These are phyloP conservation scores for Primulina tabacum DNA, from an alignment of 257 asterid genomes.

Conservation along the genomic window DNA sequence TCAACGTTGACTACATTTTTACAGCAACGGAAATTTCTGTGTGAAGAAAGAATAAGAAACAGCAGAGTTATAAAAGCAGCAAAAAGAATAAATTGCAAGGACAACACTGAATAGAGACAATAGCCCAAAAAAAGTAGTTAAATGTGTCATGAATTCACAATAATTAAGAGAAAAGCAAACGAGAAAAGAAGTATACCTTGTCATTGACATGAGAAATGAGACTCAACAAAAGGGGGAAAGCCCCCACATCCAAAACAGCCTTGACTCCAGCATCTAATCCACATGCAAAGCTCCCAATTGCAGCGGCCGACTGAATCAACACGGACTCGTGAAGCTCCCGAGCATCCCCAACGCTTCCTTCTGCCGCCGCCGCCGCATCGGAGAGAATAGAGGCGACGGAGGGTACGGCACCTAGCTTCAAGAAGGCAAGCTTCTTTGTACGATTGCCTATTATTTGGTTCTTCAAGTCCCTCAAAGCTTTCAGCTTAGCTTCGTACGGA, in stretches of 20 bases:
- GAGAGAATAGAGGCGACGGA: slow-evolving; percentile 60
- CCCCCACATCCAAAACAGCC: slow-evolving; percentile 91
- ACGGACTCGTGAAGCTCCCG: slow-evolving; percentile 46
- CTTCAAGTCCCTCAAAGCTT: slow-evolving; percentile 75
- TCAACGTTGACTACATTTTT: not conserved
- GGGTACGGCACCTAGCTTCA: slow-evolving; percentile 87
- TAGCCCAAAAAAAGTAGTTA: not conserved
- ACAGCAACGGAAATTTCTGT: not conserved
- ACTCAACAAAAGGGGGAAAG: slow-evolving; percentile 50
- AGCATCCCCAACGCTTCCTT: slow-evolving; percentile 21
- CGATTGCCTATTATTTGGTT: slow-evolving; percentile 93
- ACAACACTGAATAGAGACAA: not conserved
- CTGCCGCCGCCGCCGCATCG: slow-evolving; percentile 29
- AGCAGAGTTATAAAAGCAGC: not conserved
- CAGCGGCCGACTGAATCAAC: slow-evolving; percentile 73
- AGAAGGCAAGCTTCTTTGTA: slow-evolving; percentile 67
- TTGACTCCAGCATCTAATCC: slow-evolving; percentile 76
- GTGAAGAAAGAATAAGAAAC: not conserved
- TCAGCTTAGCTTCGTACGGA: slow-evolving; percentile 51
- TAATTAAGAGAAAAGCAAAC: not conserved
- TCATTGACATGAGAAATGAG: slow-evolving; percentile 64
- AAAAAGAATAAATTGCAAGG: not conserved
- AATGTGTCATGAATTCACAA: not conserved
- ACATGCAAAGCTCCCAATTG: slow-evolving; percentile 89
- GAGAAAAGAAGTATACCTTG: slow-evolving; percentile 45